Evolutionary conservation across 257 asterid genomes (phyloP).

Genomic region (Salvia rosmarinus): DNA sequence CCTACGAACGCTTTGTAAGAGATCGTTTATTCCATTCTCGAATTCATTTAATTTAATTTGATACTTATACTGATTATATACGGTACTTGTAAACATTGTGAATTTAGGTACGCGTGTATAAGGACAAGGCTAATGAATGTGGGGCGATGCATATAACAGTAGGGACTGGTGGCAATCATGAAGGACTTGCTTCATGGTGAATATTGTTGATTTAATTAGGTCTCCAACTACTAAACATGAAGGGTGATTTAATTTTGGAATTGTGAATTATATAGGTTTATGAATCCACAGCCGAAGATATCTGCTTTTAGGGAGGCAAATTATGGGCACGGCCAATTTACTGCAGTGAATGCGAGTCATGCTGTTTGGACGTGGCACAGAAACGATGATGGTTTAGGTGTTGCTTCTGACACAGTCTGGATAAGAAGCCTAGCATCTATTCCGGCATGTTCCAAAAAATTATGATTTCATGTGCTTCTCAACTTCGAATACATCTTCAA

Average conservation of each 20-base stretch:
- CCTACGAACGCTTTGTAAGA: constrained; percentile 74
- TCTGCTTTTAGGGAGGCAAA: constrained; percentile 64
- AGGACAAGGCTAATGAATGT: constrained; percentile 46
- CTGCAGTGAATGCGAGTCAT: constrained; percentile 55
- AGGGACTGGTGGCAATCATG: constrained; percentile 73
- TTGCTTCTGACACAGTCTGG: constrained; percentile 47
- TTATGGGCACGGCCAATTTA: constrained; percentile 69
- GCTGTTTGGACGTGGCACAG: constrained; percentile 75
- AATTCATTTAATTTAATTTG: too few species aligned
- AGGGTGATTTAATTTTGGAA: too few species aligned
- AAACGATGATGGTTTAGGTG: constrained; percentile 46
- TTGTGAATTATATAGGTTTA: constrained; percentile 39
- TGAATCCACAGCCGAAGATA: constrained; percentile 53
- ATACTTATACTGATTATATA: too few species aligned
- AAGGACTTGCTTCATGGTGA: constrained; percentile 55
- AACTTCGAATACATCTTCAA: background rate
- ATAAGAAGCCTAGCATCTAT: constrained; percentile 46
- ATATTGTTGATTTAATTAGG: background rate
- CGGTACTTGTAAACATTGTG: too few species aligned
- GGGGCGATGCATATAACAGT: constrained; percentile 60
- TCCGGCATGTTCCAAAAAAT: constrained; percentile 48
- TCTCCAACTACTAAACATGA: background rate
- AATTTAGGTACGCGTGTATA: constrained; percentile 56
- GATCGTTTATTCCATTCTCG: background rate
- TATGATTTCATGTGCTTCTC: background rate